phyloP scores from a whole-genome alignment of 768 basidiomycete genomes.

The Suillus luteus region DNA sequence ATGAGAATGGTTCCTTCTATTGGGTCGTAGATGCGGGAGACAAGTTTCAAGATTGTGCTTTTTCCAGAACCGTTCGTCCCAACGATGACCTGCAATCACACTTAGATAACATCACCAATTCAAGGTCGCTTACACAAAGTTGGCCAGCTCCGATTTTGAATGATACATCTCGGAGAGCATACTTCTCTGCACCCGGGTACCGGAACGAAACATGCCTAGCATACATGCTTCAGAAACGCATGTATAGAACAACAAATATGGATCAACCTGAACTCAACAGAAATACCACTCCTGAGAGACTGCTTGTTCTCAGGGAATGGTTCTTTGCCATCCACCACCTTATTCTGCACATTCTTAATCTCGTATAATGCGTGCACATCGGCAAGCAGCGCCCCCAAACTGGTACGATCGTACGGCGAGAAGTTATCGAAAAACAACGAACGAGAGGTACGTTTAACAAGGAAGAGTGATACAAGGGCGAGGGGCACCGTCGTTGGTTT shows the following conservation, averaged over 20 bases:
- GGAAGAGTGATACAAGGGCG: slow-evolving; percentile 61
- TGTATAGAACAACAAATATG: slow-evolving; percentile 15
- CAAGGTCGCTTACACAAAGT: slow-evolving; percentile 59
- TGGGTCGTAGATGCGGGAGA: no score
- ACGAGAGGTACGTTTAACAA: slow-evolving; percentile 54
- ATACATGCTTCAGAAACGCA: not conserved
- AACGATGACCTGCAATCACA: no score
- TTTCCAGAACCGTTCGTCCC: no score
- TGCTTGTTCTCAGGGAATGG: slow-evolving; percentile 53
- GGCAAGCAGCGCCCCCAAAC: slow-evolving; percentile 54
- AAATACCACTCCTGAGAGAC: slow-evolving; percentile 47
- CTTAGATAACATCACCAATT: no score
- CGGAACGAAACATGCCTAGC: slow-evolving; percentile 68
- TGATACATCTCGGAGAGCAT: slow-evolving; percentile 62
- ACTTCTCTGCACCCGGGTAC: slow-evolving; percentile 55
- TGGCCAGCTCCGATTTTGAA: slow-evolving; percentile 73
- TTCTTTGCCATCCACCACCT: slow-evolving; percentile 50
- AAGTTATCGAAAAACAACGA: slow-evolving; percentile 58
- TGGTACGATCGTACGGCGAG: slow-evolving; percentile 52
- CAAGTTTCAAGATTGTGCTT: no score
- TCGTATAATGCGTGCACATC: slow-evolving; percentile 65
- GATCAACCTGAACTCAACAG: slow-evolving; percentile 57
- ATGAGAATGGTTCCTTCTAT: no score
- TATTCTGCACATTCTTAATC: slow-evolving; percentile 58
- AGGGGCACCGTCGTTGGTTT: slow-evolving; percentile 65